Conservation (phyloP, 306 rosid species). For the Cicer bijugum region DNA sequence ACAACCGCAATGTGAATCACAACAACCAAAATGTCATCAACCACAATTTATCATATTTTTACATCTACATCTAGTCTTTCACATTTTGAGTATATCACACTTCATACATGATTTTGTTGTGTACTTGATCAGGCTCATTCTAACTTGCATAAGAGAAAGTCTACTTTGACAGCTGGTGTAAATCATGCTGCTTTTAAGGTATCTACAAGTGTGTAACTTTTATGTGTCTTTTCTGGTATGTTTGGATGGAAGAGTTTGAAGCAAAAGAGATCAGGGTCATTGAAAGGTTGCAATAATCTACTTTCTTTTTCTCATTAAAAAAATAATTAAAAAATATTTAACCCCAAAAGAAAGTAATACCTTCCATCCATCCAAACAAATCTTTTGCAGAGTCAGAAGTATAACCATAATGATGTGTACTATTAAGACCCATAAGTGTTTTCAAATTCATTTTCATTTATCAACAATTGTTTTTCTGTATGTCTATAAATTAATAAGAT, state of each 20-base stretch:
- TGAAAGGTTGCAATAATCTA: background rate
- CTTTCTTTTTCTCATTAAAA: background rate
- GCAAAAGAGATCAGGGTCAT: background rate
- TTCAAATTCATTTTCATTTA: constrained; percentile 11
- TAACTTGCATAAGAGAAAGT: constrained; percentile 46
- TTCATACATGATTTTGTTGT: constrained; percentile 8
- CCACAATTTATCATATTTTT: no score
- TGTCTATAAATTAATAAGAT: background rate
- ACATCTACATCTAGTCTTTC: background rate
- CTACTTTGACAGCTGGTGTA: constrained; percentile 26
- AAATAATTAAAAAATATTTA: background rate
- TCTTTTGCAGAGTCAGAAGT: background rate
- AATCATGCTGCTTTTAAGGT: constrained; percentile 48
- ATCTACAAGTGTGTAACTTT: constrained; percentile 14
- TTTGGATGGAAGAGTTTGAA: constrained; percentile 17
- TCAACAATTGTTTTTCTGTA: background rate
- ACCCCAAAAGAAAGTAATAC: background rate
- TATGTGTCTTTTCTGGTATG: background rate
- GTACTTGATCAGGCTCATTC: constrained; percentile 39
- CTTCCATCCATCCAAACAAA: background rate
- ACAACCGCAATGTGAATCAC: no score
- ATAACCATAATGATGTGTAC: background rate
- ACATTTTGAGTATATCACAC: background rate
- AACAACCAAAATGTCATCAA: no score
- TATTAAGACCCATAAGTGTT: background rate